A percentile compares a stretch with the other conserved stretches of the same genome.
These are phyloP conservation scores for Tulasnella sp. DNA, from an alignment of 768 basidiomycete species.

Conservation along the genomic window DNA sequence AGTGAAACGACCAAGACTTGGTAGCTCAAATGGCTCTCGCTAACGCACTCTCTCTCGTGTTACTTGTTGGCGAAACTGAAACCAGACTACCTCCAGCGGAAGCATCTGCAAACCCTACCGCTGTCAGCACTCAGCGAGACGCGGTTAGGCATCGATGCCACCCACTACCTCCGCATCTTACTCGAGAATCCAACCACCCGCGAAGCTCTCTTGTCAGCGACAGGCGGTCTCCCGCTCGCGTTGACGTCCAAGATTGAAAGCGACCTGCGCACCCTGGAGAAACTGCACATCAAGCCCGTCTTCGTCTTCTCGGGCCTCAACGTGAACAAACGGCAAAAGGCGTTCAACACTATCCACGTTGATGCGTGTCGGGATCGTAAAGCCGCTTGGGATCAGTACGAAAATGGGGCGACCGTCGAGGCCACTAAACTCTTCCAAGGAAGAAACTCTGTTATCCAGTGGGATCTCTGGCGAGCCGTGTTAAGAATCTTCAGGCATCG, in stretches of 20 bases:
- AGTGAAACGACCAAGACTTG: not conserved
- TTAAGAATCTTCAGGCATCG: constrained; percentile 89
- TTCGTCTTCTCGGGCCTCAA: constrained; percentile 92
- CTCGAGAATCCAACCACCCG: constrained; percentile 70
- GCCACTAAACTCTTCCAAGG: constrained; percentile 82
- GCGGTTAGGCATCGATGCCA: constrained; percentile 94
- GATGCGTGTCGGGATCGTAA: constrained; percentile 72
- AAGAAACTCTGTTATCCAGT: constrained; percentile 62
- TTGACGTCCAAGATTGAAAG: constrained; percentile 83
- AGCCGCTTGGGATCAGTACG: constrained; percentile 92
- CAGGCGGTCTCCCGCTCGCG: constrained; percentile 89
- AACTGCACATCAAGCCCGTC: constrained; percentile 93
- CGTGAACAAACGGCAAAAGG: constrained; percentile 70
- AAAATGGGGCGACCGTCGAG: constrained; percentile 83
- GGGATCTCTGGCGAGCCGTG: constrained; percentile 94
- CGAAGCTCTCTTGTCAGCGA: constrained; percentile 90
- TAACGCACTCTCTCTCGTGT: too few species aligned
- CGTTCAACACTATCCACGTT: constrained; percentile 49
- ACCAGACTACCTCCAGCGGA: constrained; percentile 75
- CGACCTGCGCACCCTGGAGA: constrained; percentile 87
- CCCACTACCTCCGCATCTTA: constrained; percentile 77
- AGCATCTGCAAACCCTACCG: constrained; percentile 77
- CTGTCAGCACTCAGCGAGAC: constrained; percentile 81
- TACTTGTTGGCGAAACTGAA: not conserved
- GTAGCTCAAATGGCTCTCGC: not conserved